phyloP scores from a whole-genome alignment of 352 stramenopile species.

The Phytophthora boehmeriae region DNA sequence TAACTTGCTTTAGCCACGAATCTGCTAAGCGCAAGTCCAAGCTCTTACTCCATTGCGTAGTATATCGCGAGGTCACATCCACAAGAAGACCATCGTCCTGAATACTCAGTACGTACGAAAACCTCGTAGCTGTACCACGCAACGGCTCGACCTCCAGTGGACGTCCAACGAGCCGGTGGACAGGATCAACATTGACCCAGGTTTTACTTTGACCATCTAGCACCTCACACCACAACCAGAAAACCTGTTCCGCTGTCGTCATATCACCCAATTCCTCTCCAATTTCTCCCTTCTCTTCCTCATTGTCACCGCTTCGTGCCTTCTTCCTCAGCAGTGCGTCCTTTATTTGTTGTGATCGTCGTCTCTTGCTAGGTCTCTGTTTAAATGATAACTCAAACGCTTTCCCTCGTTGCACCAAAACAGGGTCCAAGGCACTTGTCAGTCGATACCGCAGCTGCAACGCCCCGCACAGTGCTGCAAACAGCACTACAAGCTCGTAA shows the following conservation, averaged over 20 bases:
- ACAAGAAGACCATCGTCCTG: constrained; percentile 50
- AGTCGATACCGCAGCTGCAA: constrained; percentile 60
- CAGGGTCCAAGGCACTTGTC: constrained; percentile 53
- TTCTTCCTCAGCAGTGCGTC: constrained; percentile 26
- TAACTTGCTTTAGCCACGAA: constrained; percentile 49
- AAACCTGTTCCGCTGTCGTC: constrained; percentile 15
- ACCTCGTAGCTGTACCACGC: constrained; percentile 47
- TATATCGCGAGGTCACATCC: constrained; percentile 75
- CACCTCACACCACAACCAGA: constrained; percentile 79
- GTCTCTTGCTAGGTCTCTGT: constrained; percentile 29
- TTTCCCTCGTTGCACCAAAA: constrained; percentile 52
- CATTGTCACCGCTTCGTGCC: constrained; percentile 1
- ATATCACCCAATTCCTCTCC: constrained; percentile 11
- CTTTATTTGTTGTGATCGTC: constrained; percentile 17
- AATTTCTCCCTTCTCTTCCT: constrained; percentile 19
- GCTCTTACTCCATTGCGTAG: constrained; percentile 66
- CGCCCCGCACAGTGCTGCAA: constrained; percentile 64
- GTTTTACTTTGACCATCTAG: constrained; percentile 45
- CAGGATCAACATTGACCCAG: constrained; percentile 71
- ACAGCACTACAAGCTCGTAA: constrained; percentile 64
- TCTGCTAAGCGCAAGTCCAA: constrained; percentile 56
- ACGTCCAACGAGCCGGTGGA: constrained; percentile 48
- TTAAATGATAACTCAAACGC: constrained; percentile 46
- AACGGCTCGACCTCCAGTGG: constrained; percentile 58
- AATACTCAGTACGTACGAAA: constrained; percentile 73